phyloP scores from a whole-genome alignment of 1,139 yeast species.

The Pichia sp. region DNA sequence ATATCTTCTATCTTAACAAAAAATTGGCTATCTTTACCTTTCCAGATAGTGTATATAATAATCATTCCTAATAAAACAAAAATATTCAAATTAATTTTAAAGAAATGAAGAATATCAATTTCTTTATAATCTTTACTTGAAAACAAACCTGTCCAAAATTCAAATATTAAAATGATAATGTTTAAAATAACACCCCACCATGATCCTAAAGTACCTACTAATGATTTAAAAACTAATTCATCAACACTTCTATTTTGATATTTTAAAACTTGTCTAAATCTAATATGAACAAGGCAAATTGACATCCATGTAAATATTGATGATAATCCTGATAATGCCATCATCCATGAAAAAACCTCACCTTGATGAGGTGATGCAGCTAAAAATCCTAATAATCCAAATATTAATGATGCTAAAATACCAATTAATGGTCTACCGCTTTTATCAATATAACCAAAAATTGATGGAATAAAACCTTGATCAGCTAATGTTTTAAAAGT shows the following conservation, averaged over 20 bases:
- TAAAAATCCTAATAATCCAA: constrained; percentile 63
- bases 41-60: constrained; percentile 39
- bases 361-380: constrained; percentile 54
- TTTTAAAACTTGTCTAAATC: constrained; percentile 67
- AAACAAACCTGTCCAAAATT: constrained; percentile 59
- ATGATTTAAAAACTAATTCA: constrained; percentile 64
- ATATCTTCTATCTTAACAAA: constrained; percentile 33
- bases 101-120: constrained; percentile 33
- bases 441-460: constrained; percentile 63
- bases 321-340: constrained; percentile 78
- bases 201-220: constrained; percentile 64
- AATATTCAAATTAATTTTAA: constrained; percentile 50
- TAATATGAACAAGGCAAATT: constrained; percentile 61
- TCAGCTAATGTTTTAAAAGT: constrained; percentile 71
- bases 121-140: constrained; percentile 33
- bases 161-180: constrained; percentile 57
- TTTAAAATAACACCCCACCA: constrained; percentile 54
- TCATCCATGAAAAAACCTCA: constrained; percentile 66
- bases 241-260: constrained; percentile 50
- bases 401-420: constrained; percentile 43
- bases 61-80: constrained; percentile 43
- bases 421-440: constrained; percentile 65
- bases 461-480: constrained; percentile 70
- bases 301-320: constrained; percentile 82
- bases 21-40: constrained; percentile 27